phyloP scores from a whole-genome alignment of 176 grass and related monocot genomes.

The Zea luxurians region DNA sequence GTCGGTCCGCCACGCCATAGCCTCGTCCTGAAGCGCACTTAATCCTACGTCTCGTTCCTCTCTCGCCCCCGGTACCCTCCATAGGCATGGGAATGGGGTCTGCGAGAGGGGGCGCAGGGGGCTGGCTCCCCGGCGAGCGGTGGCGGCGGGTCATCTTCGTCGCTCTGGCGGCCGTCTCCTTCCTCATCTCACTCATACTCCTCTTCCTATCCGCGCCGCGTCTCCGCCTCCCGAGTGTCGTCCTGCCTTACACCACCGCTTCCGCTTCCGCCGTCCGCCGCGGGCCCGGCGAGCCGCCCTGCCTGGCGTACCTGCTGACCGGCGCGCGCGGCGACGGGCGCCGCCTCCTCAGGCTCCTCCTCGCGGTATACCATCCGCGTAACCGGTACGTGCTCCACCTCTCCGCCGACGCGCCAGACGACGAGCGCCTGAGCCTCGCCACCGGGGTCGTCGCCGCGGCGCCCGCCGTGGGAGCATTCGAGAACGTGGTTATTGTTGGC shows the following conservation, averaged over 20 bases:
- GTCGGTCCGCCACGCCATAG: neutral
- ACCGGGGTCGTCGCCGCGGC: constrained; percentile 31
- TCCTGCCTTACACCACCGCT: constrained; percentile 1
- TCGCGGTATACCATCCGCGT: constrained; percentile 80
- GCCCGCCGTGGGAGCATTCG: constrained; percentile 53
- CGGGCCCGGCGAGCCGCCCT: constrained; percentile 43
- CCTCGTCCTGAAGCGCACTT: neutral
- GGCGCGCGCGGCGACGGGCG: constrained; percentile 55
- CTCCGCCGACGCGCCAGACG: constrained; percentile 52
- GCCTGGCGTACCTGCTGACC: constrained; percentile 71
- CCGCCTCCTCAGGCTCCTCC: constrained; percentile 66
- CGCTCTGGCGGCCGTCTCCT: constrained; percentile 42
- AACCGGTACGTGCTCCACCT: constrained; percentile 84
- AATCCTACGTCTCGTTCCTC: neutral
- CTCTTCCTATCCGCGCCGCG: constrained; percentile 52
- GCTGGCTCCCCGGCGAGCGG: constrained; percentile 35
- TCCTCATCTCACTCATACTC: constrained; percentile 61
- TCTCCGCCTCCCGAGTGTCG: constrained; percentile 45
- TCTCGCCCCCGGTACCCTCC: neutral
- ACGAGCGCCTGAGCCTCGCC: constrained; percentile 56
- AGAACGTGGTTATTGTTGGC: constrained; percentile 65
- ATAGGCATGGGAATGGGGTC: constrained; percentile 23
- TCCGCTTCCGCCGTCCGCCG: constrained; percentile 19
- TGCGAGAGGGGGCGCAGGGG: constrained; percentile 15
- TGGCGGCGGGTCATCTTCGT: constrained; percentile 48